Evolutionary conservation across 2,329 filamentous ascomycete genomes (phyloP), one percentile per base, ranked within the genome.

Genomic region (Xylaria hypoxylon): DNA sequence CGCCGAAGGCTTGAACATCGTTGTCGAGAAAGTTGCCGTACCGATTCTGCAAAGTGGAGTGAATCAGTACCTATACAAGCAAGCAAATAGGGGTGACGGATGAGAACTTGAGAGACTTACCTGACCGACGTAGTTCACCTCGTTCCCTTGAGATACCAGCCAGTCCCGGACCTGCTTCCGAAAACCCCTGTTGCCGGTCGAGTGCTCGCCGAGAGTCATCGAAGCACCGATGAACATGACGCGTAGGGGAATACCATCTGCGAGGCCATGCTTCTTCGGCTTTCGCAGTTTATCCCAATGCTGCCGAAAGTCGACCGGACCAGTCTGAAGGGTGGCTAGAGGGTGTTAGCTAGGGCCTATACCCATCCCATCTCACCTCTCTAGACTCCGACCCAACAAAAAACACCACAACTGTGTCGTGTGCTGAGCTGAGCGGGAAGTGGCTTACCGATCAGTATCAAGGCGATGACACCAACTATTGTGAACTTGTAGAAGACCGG

Each of bases 181-280:
- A 45, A 64, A 75, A 2, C 73, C 73, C 31, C 73, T 60, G 48
- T 75, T 68, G 33, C 73, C 73, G 17, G 73, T 74, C 33, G 73
- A 75, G 55, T 74, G 73, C 52, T 75, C 73, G 61, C 73, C 73
- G 35, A 74, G 69, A 10, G 72, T 73, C 72, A 75, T 74, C 19
- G 73, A 75, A 31, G 73, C 73, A 47, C 73, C 73, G 50, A 75
- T 74, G 58, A 72, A 72, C 73, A 75, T 75, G 31, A 75, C 69
- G 13, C 73, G 72, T 13, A 75, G 68, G 22, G 73, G 73, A 11
- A 74, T 73, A 28, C 73, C 73, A 35, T 73, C 68, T 3, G 70
- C 73, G 38, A 72, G 71, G 63, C 64, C 68, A 62, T 57, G 48
- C 38, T 52, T 59, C 63, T 61, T 68, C 5, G 68, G 57, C 4